Evolutionary conservation across 2,329 filamentous ascomycete genomes (phyloP).

Genomic region (Whalleya microplaca): DNA sequence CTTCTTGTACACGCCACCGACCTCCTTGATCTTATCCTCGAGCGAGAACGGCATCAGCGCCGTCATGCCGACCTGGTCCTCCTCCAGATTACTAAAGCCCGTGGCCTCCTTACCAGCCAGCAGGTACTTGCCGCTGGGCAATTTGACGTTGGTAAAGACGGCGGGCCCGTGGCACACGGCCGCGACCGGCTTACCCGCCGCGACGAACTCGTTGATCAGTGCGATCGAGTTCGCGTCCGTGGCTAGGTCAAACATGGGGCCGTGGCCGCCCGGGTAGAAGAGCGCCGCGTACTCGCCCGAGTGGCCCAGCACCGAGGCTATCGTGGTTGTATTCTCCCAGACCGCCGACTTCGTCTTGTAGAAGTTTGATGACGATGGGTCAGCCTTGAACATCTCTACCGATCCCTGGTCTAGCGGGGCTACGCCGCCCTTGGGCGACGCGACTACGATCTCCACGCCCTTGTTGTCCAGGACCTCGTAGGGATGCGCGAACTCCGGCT

Average conservation of each 20-base stretch:
- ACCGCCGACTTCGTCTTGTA: constrained; percentile 57
- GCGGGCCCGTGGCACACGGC: constrained; percentile 73
- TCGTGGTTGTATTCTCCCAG: constrained; percentile 66
- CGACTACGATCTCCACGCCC: constrained; percentile 58
- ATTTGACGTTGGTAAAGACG: constrained; percentile 61
- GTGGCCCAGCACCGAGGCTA: constrained; percentile 59
- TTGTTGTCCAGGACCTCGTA: constrained; percentile 57
- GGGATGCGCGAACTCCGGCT: constrained; percentile 68
- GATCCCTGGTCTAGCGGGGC: constrained; percentile 65
- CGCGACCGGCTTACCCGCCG: constrained; percentile 63
- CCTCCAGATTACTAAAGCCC: constrained; percentile 62
- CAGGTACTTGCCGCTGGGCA: constrained; percentile 53
- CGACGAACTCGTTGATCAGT: constrained; percentile 65
- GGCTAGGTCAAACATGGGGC: constrained; percentile 70
- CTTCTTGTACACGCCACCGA: constrained; percentile 60
- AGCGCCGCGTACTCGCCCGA: constrained; percentile 64
- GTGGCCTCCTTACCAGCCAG: constrained; percentile 62
- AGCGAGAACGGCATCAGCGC: constrained; percentile 62
- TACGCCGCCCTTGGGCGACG: constrained; percentile 64
- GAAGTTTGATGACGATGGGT: constrained; percentile 58
- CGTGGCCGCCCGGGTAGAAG: constrained; percentile 62
- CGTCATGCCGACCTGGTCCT: constrained; percentile 47
- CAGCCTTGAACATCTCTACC: constrained; percentile 57
- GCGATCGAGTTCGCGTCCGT: constrained; percentile 58
- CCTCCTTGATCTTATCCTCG: constrained; percentile 56